Base-by-base conservation (phyloP, 345 rosid genomes). In the Durio zibethinus region DNA sequence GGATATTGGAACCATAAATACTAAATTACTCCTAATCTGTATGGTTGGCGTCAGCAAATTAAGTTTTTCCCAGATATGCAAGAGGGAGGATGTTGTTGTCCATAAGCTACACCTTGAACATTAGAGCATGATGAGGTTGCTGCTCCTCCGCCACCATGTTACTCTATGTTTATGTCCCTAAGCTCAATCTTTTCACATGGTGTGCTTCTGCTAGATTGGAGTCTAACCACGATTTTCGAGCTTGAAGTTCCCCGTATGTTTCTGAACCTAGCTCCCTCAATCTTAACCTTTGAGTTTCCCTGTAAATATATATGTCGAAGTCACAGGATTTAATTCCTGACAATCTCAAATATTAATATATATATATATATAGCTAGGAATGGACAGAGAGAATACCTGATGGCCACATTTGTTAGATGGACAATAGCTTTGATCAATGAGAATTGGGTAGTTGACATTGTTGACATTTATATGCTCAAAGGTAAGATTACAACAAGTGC, bases 341-440 rank as follows among this genome's bases (percentile, higher is more conserved):
- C n/a, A n/a, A n/a, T n/a, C n/a, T n/a, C n/a, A n/a, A n/a, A n/a
- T n/a, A n/a, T n/a, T n/a, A n/a, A n/a, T n/a, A n/a, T n/a, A n/a
- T n/a, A n/a, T n/a, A n/a, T n/a, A n/a, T n/a, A n/a, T n/a, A n/a
- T n/a, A n/a, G n/a, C n/a, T n/a, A n/a, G n/a, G n/a, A n/a, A n/a
- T n/a, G n/a, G n/a, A n/a, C n/a, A n/a, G n/a, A n/a, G n/a, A n/a
- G n/a, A n/a, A 2, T 14, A 27, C 27, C 69, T 21, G 14, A 12
- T 7, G 15, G 14, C 35, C 4, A 36, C 84, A 82, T 36, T 3
- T 12, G 4, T 23, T n/a, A 4, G 23, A 11, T 8, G 87, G 84
- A 78, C 87, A 81, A 25, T 87, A 84, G 2, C 77, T 40, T 61
- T 87, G 87, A 73, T 87, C 81, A 43, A 87, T 83, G 63, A 77